Conservation (phyloP, 179 eudicot genomes). For the Amaranthus tricolor region DNA sequence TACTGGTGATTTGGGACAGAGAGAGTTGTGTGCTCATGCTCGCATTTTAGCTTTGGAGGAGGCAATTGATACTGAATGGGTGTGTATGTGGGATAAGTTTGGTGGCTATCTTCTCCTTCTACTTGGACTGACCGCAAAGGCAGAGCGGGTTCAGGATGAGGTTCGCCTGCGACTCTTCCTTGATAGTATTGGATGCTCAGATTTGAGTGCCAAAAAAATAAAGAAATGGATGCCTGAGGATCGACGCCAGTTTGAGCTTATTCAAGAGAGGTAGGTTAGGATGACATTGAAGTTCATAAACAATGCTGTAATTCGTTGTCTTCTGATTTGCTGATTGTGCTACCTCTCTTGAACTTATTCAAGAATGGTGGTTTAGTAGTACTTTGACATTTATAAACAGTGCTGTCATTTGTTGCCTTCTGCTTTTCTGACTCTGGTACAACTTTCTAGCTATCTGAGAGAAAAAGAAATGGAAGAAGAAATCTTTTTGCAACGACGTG, state of each 20-base stretch:
- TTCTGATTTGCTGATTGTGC: slow-evolving; percentile 22
- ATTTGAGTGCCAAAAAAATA: slow-evolving; percentile 93
- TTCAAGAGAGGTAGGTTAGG: slow-evolving; percentile 81
- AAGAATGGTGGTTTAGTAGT: slow-evolving; percentile 66
- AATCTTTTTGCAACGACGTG: slow-evolving; percentile 93
- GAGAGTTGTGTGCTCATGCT: slow-evolving; percentile 98
- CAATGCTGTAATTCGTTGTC: slow-evolving; percentile 7
- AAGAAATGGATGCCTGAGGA: slow-evolving; percentile 99
- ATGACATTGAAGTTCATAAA: slow-evolving; percentile 2
- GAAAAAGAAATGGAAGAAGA: slow-evolving; percentile 99
- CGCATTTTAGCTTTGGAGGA: slow-evolving; percentile 93
- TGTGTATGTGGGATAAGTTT: slow-evolving; percentile 99
- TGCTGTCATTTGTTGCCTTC: slow-evolving; percentile 13
- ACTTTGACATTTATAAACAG: neutral
- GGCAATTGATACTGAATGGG: slow-evolving; percentile 99
- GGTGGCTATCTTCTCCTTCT: slow-evolving; percentile 97
- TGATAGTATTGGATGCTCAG: slow-evolving; percentile 95
- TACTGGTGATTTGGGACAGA: slow-evolving; percentile 65
- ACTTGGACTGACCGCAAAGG: slow-evolving; percentile 94
- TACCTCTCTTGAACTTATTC: slow-evolving; percentile 63
- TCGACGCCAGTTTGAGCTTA: slow-evolving; percentile 92
- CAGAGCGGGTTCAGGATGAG: slow-evolving; percentile 99
- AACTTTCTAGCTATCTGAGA: slow-evolving; percentile 65
- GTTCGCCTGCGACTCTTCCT: slow-evolving; percentile 96
- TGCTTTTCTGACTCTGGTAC: slow-evolving; percentile 20